Conservation (phyloP, 805 yeast genomes). For the Ogataea pilisensis region DNA sequence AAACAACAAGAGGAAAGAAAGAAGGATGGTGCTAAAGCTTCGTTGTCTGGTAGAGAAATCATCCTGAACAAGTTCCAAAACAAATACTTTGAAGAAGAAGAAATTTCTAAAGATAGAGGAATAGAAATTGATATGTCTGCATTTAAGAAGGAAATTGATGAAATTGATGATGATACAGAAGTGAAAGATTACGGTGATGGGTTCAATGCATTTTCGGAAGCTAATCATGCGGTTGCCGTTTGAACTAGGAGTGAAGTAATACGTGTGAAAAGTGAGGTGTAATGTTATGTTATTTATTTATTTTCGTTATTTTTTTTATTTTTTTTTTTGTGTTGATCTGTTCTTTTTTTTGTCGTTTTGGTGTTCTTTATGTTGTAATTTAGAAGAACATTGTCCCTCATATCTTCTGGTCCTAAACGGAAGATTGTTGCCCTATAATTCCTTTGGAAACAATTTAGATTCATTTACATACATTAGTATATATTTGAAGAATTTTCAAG, state of each 20-base stretch:
- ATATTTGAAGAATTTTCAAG: too few relatives aligned
- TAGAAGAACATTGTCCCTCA: background rate
- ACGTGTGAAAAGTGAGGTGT: background rate
- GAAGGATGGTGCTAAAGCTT: slow-evolving; percentile 41
- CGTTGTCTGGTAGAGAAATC: slow-evolving; percentile 64
- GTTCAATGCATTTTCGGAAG: slow-evolving; percentile 32
- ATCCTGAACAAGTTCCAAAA: slow-evolving; percentile 57
- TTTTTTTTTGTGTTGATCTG: background rate
- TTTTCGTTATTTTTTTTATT: background rate
- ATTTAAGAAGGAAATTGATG: slow-evolving; percentile 54
- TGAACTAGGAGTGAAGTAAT: background rate
- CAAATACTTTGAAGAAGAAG: slow-evolving; percentile 51
- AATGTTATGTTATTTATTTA: background rate
- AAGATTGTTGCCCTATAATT: too few relatives aligned
- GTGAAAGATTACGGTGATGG: slow-evolving; percentile 79
- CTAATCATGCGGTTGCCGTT: slow-evolving; percentile 12
- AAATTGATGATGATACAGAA: slow-evolving; percentile 41
- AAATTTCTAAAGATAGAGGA: slow-evolving; percentile 41
- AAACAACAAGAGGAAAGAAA: slow-evolving; percentile 49
- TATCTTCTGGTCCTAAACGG: background rate
- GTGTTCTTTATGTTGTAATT: background rate
- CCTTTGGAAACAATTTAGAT: background rate
- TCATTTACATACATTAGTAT: too few relatives aligned
- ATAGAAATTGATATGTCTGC: slow-evolving; percentile 55
- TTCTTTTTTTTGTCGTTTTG: background rate